phyloP scores from a whole-genome alignment of 108 stramenopile genomes.

The Pseudonitzschia multiseries region DNA sequence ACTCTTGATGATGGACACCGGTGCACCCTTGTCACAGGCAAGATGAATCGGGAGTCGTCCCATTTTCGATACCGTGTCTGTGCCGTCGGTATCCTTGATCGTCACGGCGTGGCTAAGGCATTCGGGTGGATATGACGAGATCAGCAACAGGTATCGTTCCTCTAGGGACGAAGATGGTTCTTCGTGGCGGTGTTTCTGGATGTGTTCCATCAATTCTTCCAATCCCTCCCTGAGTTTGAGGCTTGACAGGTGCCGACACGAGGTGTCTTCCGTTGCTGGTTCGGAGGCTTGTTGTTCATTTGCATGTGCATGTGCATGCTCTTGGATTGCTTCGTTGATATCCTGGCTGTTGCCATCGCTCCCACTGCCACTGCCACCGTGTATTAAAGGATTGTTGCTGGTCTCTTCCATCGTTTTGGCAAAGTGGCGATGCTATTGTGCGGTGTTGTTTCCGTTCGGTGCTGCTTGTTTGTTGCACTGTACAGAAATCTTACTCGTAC shows the following conservation, averaged over 20 bases:
- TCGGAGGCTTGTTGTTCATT: too few relatives aligned
- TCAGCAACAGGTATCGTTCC: conserved; percentile 49
- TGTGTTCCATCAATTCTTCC: conserved; percentile 24
- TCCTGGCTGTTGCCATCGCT: too few relatives aligned
- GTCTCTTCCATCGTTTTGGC: too few relatives aligned
- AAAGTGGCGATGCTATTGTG: too few relatives aligned
- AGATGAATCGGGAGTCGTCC: conserved; percentile 57
- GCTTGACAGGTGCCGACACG: not conserved
- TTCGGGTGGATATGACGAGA: conserved; percentile 45
- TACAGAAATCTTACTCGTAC: too few relatives aligned
- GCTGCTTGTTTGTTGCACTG: too few relatives aligned
- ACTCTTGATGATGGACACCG: conserved; percentile 49
- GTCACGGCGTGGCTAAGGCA: conserved; percentile 48
- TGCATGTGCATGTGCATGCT: too few relatives aligned
- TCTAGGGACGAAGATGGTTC: conserved; percentile 39
- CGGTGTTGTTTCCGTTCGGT: too few relatives aligned
- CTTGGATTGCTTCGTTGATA: too few relatives aligned
- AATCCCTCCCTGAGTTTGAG: conserved; percentile 19
- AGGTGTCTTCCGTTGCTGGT: too few relatives aligned
- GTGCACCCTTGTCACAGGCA: conserved; percentile 70
- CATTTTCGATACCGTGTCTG: conserved; percentile 26
- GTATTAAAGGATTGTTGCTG: too few relatives aligned
- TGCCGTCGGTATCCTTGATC: conserved; percentile 18
- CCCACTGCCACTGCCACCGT: too few relatives aligned
- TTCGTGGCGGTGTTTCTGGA: conserved; percentile 13